Evolutionary conservation across 108 stramenopile species (phyloP).

Genomic region (Pseudonitzschia multistriata): DNA sequence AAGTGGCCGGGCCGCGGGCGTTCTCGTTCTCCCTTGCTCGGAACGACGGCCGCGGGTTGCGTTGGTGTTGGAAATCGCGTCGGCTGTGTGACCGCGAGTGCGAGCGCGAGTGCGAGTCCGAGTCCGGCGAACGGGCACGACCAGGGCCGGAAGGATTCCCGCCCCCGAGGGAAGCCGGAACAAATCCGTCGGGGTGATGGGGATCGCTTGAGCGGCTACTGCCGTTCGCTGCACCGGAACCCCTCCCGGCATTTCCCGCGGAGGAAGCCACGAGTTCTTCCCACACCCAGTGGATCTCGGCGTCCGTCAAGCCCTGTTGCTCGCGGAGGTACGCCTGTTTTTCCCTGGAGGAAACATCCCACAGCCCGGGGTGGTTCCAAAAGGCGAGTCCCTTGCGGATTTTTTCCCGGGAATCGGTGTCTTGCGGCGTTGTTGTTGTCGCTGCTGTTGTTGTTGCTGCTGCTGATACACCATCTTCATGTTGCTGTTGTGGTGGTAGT

Average conservation of each 20-base stretch:
- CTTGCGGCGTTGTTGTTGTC: conserved; percentile 1
- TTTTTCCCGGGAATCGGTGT: conserved; percentile 17
- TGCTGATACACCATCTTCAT: background rate
- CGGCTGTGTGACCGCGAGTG: no score
- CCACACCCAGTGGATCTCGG: conserved; percentile 35
- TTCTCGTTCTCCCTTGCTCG: background rate
- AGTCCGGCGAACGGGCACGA: no score
- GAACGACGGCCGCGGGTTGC: background rate
- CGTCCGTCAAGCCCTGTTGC: conserved; percentile 31
- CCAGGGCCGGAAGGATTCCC: no score
- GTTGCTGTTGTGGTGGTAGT: no score
- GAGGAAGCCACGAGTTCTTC: conserved; percentile 6
- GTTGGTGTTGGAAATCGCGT: background rate
- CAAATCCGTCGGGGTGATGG: no score
- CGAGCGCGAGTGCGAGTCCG: no score
- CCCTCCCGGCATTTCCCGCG: conserved; percentile 8
- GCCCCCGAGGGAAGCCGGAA: no score
- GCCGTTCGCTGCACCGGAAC: no score
- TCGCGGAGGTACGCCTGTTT: conserved; percentile 33
- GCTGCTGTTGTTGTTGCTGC: background rate
- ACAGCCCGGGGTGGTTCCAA: conserved; percentile 44
- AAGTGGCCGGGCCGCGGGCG: background rate
- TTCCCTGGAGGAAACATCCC: conserved; percentile 20
- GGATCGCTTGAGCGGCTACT: no score
- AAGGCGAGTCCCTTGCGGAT: conserved; percentile 34